Percentiles rank a stretch among this genome's conserved stretches.
Conservation (phyloP, 2,329 filamentous ascomycete genomes). For the Paecilomyces variotii region DNA sequence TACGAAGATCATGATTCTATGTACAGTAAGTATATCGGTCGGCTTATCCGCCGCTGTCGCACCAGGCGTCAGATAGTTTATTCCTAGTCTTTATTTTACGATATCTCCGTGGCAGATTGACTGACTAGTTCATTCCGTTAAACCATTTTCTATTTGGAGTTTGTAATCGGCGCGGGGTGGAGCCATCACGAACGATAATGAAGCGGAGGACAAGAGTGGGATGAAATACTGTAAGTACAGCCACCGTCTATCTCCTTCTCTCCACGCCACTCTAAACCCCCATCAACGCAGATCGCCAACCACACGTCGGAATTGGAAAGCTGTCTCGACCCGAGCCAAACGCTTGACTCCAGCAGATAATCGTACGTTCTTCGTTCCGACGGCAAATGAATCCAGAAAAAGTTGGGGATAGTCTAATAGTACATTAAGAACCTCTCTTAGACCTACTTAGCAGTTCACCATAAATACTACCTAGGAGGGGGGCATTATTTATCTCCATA, state of each 20-base stretch:
- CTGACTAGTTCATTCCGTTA: too few relatives aligned
- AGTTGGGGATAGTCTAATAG: background rate
- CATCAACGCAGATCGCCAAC: background rate
- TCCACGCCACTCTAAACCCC: background rate
- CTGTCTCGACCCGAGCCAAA: background rate
- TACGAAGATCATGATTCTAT: background rate
- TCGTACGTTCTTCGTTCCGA: background rate
- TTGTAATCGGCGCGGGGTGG: background rate
- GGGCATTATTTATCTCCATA: background rate
- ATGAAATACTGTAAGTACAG: background rate
- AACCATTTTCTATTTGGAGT: background rate
- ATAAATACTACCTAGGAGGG: background rate
- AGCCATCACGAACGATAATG: background rate
- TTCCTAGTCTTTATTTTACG: too few relatives aligned
- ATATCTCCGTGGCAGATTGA: too few relatives aligned
- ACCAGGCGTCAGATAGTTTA: background rate
- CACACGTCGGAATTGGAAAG: background rate
- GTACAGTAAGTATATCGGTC: background rate
- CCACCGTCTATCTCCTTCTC: background rate
- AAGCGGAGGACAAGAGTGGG: conserved; percentile 3
- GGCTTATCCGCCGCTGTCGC: background rate
- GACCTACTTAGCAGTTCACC: background rate
- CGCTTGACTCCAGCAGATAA: background rate
- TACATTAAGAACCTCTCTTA: background rate
- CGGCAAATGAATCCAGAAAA: background rate